Percentiles rank a stretch among this genome's conserved stretches.
Conservation (phyloP, 129 eudicot genomes). For the Tagetes patula region DNA sequence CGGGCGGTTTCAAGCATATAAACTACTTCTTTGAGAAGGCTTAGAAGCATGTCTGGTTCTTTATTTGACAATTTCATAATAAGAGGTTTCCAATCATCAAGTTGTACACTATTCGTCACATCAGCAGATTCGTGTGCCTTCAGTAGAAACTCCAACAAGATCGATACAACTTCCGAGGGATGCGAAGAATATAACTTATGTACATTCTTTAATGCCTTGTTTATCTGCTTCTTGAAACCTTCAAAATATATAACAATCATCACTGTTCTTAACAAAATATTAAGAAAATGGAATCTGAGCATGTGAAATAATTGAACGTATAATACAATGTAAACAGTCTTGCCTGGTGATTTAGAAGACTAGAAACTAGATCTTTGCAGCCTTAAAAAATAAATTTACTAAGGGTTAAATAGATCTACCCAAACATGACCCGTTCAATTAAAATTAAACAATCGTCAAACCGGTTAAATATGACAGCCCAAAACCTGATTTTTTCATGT, state of each 20-base stretch:
- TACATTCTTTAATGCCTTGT: constrained; percentile 49
- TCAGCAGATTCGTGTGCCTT: constrained; percentile 52
- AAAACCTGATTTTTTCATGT: not conserved
- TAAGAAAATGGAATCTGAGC: not conserved
- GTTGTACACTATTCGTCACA: constrained; percentile 32
- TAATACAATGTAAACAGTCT: constrained; percentile 23
- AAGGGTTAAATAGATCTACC: not conserved
- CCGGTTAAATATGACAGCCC: not conserved
- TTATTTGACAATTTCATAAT: constrained; percentile 60
- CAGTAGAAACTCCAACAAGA: constrained; percentile 60
- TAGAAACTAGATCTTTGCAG: not conserved
- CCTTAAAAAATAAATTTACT: too few relatives aligned
- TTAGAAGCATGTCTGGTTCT: constrained; percentile 73
- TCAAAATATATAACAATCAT: constrained; percentile 26
- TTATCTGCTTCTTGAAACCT: constrained; percentile 68
- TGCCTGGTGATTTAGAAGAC: too few relatives aligned
- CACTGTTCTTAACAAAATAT: not conserved
- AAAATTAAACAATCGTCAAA: not conserved
- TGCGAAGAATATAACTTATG: constrained; percentile 62
- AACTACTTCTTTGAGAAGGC: constrained; percentile 62
- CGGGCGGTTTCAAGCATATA: constrained; percentile 55
- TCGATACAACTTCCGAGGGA: constrained; percentile 60
- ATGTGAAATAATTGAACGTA: not conserved
- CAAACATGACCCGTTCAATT: not conserved
- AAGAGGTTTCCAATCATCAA: constrained; percentile 76